These are phyloP conservation scores for Fonsecaea pedrosoi DNA, from an alignment of 2,329 filamentous ascomycete species.

Conservation along the genomic window DNA sequence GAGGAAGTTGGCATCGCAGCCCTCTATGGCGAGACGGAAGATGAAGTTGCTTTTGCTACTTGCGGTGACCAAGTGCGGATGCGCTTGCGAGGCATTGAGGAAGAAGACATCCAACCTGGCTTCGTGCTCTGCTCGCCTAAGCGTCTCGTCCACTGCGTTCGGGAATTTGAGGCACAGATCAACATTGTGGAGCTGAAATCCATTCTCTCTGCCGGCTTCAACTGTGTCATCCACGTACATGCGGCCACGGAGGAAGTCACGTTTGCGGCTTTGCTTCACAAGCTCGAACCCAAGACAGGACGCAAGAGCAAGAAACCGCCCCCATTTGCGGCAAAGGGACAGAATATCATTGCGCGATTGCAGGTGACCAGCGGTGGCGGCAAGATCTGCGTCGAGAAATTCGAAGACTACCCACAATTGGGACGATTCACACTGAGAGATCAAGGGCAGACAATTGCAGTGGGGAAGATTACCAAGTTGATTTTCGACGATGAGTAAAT, in stretches of 20 bases:
- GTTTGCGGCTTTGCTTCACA: slow-evolving; percentile 85
- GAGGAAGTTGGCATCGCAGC: slow-evolving; percentile 80
- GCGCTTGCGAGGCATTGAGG: slow-evolving; percentile 91
- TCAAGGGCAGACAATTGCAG: slow-evolving; percentile 98
- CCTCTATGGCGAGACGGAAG: slow-evolving; percentile 93
- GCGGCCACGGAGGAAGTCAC: slow-evolving; percentile 98
- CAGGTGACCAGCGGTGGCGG: slow-evolving; percentile 85
- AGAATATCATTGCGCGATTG: slow-evolving; percentile 89
- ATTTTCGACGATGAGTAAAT: slow-evolving; percentile 56
- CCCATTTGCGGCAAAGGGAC: slow-evolving; percentile 79
- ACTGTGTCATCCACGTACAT: slow-evolving; percentile 97
- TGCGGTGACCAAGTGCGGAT: slow-evolving; percentile 95
- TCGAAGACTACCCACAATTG: slow-evolving; percentile 94
- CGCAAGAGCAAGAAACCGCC: slow-evolving; percentile 93
- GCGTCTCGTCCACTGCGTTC: slow-evolving; percentile 88
- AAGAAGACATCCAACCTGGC: slow-evolving; percentile 93
- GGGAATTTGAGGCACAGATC: slow-evolving; percentile 93
- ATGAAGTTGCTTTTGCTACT: slow-evolving; percentile 80
- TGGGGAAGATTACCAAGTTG: slow-evolving; percentile 98
- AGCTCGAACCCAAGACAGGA: slow-evolving; percentile 91
- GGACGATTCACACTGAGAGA: slow-evolving; percentile 89
- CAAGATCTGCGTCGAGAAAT: slow-evolving; percentile 88
- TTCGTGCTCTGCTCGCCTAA: slow-evolving; percentile 97
- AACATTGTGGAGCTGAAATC: slow-evolving; percentile 92
- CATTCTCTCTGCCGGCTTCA: slow-evolving; percentile 93